Base-by-base conservation (phyloP, 179 eudicot species). In the Nepenthes alata region DNA sequence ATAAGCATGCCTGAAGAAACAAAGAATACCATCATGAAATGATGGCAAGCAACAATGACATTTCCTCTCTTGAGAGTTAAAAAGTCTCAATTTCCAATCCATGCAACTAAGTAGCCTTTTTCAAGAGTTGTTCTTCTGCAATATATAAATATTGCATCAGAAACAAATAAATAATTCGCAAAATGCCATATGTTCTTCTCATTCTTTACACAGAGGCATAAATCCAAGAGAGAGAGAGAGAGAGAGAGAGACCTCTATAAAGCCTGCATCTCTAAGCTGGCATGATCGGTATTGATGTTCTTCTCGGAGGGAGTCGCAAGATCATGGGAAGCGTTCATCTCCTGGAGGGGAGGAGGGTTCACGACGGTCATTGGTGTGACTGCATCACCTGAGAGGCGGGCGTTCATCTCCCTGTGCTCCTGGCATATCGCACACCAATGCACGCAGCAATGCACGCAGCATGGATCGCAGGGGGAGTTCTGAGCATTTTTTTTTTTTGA, bases 341-440 rank as follows among this genome's bases (percentile, higher is more conserved):
- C 85, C 67, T 91, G 98, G 54, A 74, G 78, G 6, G 96, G 89
- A 12, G 98, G 98, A 35, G 98, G 87, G 62, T 88, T 88, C 55
- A 88, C 80, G 10, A 85, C 67, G 2, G 96, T 86, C 95, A 81
- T 80, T 41, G 88, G 83, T 57, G 50, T 61, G 54, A 51, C 75
- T 25, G 59, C 12, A 16, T 83, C 80, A 38, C 89, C 95, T 2
- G 98, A 72, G n/a, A 93, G 84, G 34, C 96, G 96, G 12, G 78
- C 66, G 57, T 80, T 89, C 98, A 93, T 84, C 79, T 93, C 98
- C 71, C 98, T 67, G 78, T 93, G 98, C 80, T 93, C 98, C 72
- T 93, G 98, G 84, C 98, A 93, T 55, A 93, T 62, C 35, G 98
- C 96, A 68, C 98, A 91, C 95, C 96, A 88, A 59, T 91, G 98